Evolutionary conservation across 2,329 filamentous ascomycete species (phyloP).

Genomic region (Aaosphaeria pasadenensis): DNA sequence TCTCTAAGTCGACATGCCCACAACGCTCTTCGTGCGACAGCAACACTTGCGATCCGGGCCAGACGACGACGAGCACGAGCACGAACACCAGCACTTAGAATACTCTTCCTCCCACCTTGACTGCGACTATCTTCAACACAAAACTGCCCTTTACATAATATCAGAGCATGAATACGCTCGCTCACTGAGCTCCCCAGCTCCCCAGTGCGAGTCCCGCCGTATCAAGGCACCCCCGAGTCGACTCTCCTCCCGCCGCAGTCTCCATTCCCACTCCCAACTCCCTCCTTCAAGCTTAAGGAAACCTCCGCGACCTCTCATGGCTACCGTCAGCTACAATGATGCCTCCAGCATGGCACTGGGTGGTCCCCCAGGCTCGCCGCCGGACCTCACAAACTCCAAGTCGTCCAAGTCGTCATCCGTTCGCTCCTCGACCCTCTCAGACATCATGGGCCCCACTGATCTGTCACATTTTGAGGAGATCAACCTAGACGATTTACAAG

Average conservation of each 20-base stretch:
- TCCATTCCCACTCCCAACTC: not conserved
- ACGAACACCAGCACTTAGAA: not conserved
- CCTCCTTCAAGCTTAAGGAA: conserved; percentile 8
- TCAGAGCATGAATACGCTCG: conserved; percentile 35
- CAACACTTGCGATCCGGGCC: conserved; percentile 14
- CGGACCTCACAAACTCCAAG: conserved; percentile 78
- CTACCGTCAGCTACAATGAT: conserved; percentile 23
- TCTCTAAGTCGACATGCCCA: conserved; percentile 18
- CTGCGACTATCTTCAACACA: conserved; percentile 17
- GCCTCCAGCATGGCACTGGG: conserved; percentile 27
- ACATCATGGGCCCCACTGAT: conserved; percentile 59
- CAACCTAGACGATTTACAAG: conserved; percentile 70
- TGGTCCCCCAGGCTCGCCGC: conserved; percentile 64
- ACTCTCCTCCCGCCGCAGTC: no score
- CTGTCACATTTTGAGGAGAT: conserved; percentile 91
- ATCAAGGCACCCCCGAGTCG: conserved; percentile 5
- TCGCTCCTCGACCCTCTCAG: conserved; percentile 73
- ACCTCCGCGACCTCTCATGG: conserved; percentile 35
- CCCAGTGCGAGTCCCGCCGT: conserved; percentile 20
- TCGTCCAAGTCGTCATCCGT: conserved; percentile 90
- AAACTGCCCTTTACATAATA: conserved; percentile 29
- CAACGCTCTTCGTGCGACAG: conserved; percentile 18
- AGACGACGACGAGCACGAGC: conserved; percentile 8
- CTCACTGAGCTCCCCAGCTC: conserved; percentile 25
- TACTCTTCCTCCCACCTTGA: not conserved